Percentiles rank a stretch among this genome's conserved stretches.
Conservation (phyloP, 352 stramenopile genomes). For the Phytophthora tentaculata region DNA sequence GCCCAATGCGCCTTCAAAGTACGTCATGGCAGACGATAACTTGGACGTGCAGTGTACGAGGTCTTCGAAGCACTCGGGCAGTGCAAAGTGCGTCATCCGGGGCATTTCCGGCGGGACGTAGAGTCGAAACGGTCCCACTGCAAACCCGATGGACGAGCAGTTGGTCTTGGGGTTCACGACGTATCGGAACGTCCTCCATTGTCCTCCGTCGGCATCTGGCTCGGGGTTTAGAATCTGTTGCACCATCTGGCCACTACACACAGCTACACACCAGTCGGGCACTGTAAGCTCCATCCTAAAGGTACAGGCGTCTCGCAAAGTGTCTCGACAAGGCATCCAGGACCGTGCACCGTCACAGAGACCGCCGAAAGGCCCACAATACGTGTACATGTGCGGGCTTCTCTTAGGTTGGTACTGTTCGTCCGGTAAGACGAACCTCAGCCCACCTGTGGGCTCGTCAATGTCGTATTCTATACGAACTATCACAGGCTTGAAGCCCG, state of each 20-base stretch:
- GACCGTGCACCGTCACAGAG: conserved; percentile 83
- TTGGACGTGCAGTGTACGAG: conserved; percentile 79
- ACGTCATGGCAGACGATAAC: conserved; percentile 75
- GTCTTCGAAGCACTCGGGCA: conserved; percentile 80
- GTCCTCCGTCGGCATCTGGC: conserved; percentile 40
- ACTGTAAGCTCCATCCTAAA: conserved; percentile 83
- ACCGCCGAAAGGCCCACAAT: conserved; percentile 80
- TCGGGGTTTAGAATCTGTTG: conserved; percentile 76
- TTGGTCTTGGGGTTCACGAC: conserved; percentile 85
- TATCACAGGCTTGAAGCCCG: conserved; percentile 69
- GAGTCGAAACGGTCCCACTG: conserved; percentile 77
- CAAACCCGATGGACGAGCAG: conserved; percentile 83
- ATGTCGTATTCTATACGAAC: conserved; percentile 87
- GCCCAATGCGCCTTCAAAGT: conserved; percentile 78
- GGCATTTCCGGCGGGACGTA: conserved; percentile 82
- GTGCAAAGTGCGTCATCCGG: conserved; percentile 83
- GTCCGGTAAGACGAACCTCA: conserved; percentile 80
- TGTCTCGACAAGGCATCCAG: conserved; percentile 88
- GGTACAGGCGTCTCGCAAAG: conserved; percentile 70
- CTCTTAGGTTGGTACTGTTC: conserved; percentile 70
- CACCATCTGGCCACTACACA: conserved; percentile 87
- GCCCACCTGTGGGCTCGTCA: conserved; percentile 59
- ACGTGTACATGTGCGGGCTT: conserved; percentile 88
- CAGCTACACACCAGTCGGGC: conserved; percentile 80
- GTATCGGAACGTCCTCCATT: conserved; percentile 79